A percentile compares a stretch with the other conserved stretches of the same genome.
These are phyloP conservation scores for Cladosporium sphaerospermum DNA, from an alignment of 2,329 filamentous ascomycete species.

Conservation along the genomic window DNA sequence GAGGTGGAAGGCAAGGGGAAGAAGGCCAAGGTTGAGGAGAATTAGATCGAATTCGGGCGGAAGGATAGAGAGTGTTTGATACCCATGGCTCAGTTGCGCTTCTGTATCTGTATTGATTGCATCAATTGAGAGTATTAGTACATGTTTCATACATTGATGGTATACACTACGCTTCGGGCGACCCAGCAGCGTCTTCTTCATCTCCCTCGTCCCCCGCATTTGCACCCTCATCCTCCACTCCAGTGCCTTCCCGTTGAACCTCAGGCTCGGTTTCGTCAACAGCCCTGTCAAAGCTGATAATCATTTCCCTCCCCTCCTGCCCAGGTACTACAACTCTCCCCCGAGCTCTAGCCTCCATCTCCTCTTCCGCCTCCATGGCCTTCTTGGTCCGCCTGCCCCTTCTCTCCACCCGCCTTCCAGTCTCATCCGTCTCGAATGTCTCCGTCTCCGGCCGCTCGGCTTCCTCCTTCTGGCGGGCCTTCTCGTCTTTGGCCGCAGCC, in stretches of 20 bases:
- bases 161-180: no score
- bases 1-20: slow-evolving; percentile 11
- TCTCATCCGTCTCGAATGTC: neutral
- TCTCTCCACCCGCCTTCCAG: neutral
- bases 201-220: neutral
- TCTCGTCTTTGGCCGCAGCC: neutral
- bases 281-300: neutral
- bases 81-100: no score
- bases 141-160: no score
- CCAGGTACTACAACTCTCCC: neutral
- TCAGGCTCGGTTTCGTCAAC: neutral
- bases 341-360: neutral
- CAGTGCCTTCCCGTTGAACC: no score
- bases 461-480: neutral
- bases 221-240: neutral
- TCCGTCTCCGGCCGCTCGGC: neutral
- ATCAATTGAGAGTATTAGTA: no score
- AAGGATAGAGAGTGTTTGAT: neutral
- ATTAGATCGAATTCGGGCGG: neutral
- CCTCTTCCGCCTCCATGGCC: neutral
- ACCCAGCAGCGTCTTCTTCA: neutral
- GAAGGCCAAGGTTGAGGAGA: slow-evolving; percentile 26
- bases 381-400: neutral
- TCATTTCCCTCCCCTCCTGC: neutral
- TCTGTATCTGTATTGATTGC: no score